phyloP scores from a whole-genome alignment of 139 green algal genomes.

The Penium margaritaceum region DNA sequence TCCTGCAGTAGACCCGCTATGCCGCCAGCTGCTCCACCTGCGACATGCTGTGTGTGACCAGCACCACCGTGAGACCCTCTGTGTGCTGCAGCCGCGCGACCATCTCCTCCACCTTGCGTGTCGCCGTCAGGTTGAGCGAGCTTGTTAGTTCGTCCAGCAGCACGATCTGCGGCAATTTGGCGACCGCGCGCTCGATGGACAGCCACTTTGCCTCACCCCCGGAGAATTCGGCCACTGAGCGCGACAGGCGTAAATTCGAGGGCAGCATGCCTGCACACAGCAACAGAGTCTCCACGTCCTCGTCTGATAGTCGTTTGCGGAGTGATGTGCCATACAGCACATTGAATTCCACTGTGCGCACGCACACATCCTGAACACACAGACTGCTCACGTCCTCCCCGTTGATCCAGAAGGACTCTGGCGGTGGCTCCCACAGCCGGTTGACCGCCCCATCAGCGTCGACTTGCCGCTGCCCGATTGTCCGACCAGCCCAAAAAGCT shows the following conservation, averaged over 20 bases:
- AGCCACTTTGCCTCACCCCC: constrained; percentile 39
- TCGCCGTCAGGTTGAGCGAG: constrained; percentile 28
- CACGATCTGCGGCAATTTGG: constrained; percentile 33
- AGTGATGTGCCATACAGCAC: too few relatives aligned
- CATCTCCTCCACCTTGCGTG: constrained; percentile 29
- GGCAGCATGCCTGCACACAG: background rate
- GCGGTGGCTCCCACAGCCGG: too few relatives aligned
- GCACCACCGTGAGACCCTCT: constrained; percentile 20
- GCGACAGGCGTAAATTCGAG: background rate
- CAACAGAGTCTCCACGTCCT: constrained; percentile 25
- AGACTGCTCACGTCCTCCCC: too few relatives aligned
- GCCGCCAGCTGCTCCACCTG: constrained; percentile 19
- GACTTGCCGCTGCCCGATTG: too few relatives aligned
- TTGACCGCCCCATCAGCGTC: too few relatives aligned
- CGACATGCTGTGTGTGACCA: constrained; percentile 32
- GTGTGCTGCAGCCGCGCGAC: constrained; percentile 2
- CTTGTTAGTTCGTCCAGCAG: constrained; percentile 42
- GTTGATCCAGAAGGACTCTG: too few relatives aligned
- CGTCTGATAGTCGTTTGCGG: too few relatives aligned
- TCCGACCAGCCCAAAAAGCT: too few relatives aligned
- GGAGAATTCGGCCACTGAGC: background rate
- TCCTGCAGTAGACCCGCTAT: background rate
- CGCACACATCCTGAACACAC: too few relatives aligned
- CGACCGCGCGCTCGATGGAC: constrained; percentile 32
- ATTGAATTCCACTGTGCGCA: too few relatives aligned